Conservation (phyloP, 1,284 basidiomycete genomes). For the Ustilago crameri region DNA sequence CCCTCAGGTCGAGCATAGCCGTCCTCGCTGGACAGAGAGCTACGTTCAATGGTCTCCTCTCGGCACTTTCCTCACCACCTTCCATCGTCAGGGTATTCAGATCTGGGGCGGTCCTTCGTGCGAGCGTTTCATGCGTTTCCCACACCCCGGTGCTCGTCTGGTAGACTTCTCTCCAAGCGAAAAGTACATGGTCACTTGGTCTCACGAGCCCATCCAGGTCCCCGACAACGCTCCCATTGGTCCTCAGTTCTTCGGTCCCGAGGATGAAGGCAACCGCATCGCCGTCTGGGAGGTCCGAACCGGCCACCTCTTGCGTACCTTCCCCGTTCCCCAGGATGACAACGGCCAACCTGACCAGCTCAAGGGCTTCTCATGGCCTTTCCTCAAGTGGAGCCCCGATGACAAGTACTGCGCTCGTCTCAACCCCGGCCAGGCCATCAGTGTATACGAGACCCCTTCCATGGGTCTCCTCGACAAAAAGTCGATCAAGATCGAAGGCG, state of each 20-base stretch:
- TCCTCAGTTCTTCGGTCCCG: constrained; percentile 80
- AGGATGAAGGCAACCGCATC: constrained; percentile 96
- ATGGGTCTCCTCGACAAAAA: constrained; percentile 98
- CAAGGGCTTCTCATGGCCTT: constrained; percentile 85
- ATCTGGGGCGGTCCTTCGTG: constrained; percentile 94
- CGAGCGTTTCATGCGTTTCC: constrained; percentile 87
- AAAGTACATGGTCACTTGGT: constrained; percentile 97
- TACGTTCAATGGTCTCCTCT: constrained; percentile 98
- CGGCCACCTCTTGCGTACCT: constrained; percentile 90
- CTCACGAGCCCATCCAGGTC: constrained; percentile 90
- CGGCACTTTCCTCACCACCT: constrained; percentile 91
- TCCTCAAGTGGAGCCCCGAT: constrained; percentile 97
- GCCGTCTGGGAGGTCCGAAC: constrained; percentile 98
- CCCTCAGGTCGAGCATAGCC: constrained; percentile 79
- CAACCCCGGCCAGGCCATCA: constrained; percentile 90
- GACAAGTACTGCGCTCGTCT: constrained; percentile 93
- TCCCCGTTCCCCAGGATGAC: constrained; percentile 74
- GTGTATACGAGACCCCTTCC: constrained; percentile 91
- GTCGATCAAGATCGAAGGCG: constrained; percentile 96
- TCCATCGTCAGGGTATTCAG: constrained; percentile 94
- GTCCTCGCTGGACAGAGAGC: constrained; percentile 92
- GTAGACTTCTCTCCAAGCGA: constrained; percentile 99
- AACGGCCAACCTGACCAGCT: constrained; percentile 69
- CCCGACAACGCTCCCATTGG: constrained; percentile 77
- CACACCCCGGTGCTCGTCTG: constrained; percentile 93